These are phyloP conservation scores for Perkinsus chesapeaki DNA, from an alignment of 169 alveolate genomes.

Conservation along the genomic window DNA sequence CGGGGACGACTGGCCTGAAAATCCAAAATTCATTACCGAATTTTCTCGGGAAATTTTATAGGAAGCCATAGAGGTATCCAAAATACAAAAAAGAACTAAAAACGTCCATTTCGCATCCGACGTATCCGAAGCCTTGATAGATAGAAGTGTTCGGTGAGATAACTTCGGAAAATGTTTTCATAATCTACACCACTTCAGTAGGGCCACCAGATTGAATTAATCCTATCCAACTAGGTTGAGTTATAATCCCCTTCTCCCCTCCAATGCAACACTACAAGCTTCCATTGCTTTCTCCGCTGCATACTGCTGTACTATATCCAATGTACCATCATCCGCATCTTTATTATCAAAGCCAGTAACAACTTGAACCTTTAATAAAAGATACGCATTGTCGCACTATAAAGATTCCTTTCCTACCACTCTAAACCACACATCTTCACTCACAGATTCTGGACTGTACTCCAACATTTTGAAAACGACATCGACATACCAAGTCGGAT, in stretches of 20 bases:
- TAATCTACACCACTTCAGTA: no score
- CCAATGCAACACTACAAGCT: slow-evolving; percentile 39
- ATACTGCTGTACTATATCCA: slow-evolving; percentile 45
- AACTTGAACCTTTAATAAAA: slow-evolving; percentile 48
- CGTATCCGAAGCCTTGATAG: no score
- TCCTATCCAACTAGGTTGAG: no score
- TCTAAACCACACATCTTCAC: slow-evolving; percentile 31
- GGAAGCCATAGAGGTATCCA: no score
- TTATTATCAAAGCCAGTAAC: slow-evolving; percentile 63
- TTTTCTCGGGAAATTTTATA: background rate
- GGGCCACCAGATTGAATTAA: no score
- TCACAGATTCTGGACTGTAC: slow-evolving; percentile 38
- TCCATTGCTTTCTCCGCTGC: slow-evolving; percentile 57
- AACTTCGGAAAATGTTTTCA: no score
- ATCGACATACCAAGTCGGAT: slow-evolving; percentile 41
- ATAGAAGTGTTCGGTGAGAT: no score
- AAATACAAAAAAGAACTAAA: no score
- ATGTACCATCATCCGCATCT: slow-evolving; percentile 24
- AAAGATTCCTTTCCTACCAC: slow-evolving; percentile 21
- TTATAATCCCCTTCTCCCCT: no score
- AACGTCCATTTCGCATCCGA: no score
- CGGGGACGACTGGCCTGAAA: background rate
- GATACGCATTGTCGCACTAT: background rate
- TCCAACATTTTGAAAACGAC: slow-evolving; percentile 41
- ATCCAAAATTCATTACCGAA: background rate